Conservation (phyloP, 768 basidiomycete species). For the Daedaleopsis sinensis region DNA sequence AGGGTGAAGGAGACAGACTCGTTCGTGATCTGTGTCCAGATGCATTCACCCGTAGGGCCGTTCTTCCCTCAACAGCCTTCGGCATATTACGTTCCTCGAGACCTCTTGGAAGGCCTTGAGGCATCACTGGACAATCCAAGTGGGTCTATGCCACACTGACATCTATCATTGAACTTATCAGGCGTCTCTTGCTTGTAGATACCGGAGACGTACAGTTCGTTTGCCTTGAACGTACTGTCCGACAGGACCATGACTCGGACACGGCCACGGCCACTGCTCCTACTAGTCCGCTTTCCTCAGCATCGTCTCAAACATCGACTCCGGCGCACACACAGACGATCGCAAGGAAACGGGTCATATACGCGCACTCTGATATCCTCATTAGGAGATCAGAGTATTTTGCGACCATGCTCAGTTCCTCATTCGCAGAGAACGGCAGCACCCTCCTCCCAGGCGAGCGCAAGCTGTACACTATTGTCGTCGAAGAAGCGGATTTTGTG, state of each 20-base stretch:
- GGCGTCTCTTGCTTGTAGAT: constrained; percentile 38
- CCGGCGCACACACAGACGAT: constrained; percentile 43
- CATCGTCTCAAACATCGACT: constrained; percentile 39
- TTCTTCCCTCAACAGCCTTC: constrained; percentile 70
- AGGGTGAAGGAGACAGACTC: constrained; percentile 65
- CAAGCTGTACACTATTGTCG: constrained; percentile 65
- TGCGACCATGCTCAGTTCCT: constrained; percentile 69
- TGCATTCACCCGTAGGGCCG: constrained; percentile 58
- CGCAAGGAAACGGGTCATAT: constrained; percentile 73
- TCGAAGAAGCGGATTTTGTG: constrained; percentile 78
- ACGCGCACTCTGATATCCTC: constrained; percentile 80
- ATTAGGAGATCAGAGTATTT: constrained; percentile 79
- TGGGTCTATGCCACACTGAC: constrained; percentile 33
- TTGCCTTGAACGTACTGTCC: constrained; percentile 58
- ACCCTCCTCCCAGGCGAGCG: constrained; percentile 45
- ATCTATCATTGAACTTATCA: background rate
- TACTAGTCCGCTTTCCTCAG: constrained; percentile 39
- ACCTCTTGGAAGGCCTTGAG: constrained; percentile 70
- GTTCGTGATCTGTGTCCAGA: constrained; percentile 73
- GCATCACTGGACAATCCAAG: constrained; percentile 73
- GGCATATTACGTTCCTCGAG: constrained; percentile 63
- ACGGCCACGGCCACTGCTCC: constrained; percentile 35
- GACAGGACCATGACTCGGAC: constrained; percentile 31
- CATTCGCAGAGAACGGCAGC: constrained; percentile 61
- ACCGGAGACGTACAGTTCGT: constrained; percentile 81